These are phyloP conservation scores for Mariannaea elegans DNA, from an alignment of 2,329 filamentous ascomycete genomes.

Conservation along the genomic window DNA sequence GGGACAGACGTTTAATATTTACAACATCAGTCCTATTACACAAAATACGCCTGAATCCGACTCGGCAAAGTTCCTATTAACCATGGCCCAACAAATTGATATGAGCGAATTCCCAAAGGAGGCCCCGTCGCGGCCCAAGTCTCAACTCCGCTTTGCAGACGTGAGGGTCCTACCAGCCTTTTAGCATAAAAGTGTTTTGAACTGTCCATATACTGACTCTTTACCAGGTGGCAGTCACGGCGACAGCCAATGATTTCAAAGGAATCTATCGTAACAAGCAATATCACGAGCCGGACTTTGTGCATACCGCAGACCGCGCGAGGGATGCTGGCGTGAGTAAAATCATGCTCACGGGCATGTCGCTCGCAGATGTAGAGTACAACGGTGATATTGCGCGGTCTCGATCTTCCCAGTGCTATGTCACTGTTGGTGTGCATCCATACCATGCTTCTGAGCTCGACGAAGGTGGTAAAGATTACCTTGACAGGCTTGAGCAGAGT, in stretches of 20 bases:
- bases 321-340: slow-evolving; percentile 52
- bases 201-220: too few relatives aligned
- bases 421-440: slow-evolving; percentile 60
- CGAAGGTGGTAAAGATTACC: slow-evolving; percentile 35
- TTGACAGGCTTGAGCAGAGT: slow-evolving; percentile 33
- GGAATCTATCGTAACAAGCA: slow-evolving; percentile 60
- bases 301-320: slow-evolving; percentile 52
- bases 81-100: slow-evolving; percentile 33
- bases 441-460: slow-evolving; percentile 59
- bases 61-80: neutral
- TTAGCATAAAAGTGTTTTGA: too few relatives aligned
- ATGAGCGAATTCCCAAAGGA: slow-evolving; percentile 34
- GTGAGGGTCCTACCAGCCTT: slow-evolving; percentile 17
- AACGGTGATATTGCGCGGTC: slow-evolving; percentile 43
- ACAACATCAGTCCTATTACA: neutral
- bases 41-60: neutral
- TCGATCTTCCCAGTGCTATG: slow-evolving; percentile 46
- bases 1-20: neutral
- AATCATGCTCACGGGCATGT: slow-evolving; percentile 53
- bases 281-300: slow-evolving; percentile 56
- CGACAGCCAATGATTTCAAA: slow-evolving; percentile 55
- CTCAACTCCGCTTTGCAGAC: slow-evolving; percentile 38
- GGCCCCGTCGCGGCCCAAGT: slow-evolving; percentile 30
- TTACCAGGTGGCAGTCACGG: slow-evolving; percentile 48
- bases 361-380: slow-evolving; percentile 39